Percentiles rank a stretch among this genome's conserved stretches.
Evolutionary conservation across 2,329 filamentous ascomycete genomes (phyloP).

Genomic region (Cladosporium austrohemisphaericum): DNA sequence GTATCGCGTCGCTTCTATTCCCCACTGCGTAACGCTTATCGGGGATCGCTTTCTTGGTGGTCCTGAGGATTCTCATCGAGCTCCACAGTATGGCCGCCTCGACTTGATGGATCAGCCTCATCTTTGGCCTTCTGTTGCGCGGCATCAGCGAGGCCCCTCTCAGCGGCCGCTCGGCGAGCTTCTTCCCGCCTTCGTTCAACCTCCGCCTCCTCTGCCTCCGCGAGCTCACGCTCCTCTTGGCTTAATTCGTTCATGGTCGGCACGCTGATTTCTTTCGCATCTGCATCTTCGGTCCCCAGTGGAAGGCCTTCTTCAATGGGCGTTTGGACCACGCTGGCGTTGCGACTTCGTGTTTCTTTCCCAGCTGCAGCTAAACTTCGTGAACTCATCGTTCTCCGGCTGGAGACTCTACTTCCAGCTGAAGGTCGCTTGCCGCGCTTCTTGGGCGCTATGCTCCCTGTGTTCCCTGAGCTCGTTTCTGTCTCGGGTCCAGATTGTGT

Average conservation of each 20-base stretch:
- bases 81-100: neutral
- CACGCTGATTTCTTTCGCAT: slow-evolving; percentile 31
- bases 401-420: slow-evolving; percentile 29
- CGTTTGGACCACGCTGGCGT: slow-evolving; percentile 19
- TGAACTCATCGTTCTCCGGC: slow-evolving; percentile 29
- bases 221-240: slow-evolving; percentile 54
- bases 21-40: neutral
- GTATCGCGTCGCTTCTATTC: neutral
- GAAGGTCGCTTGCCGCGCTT: slow-evolving; percentile 39
- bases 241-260: slow-evolving; percentile 54
- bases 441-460: slow-evolving; percentile 22
- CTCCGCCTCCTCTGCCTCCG: slow-evolving; percentile 53
- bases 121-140: neutral
- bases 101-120: neutral
- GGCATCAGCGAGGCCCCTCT: slow-evolving; percentile 47
- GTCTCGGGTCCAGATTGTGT: slow-evolving; percentile 53
- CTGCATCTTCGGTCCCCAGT: slow-evolving; percentile 17
- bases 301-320: slow-evolving; percentile 13
- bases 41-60: neutral
- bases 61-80: neutral
- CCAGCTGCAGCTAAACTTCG: neutral
- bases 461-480: slow-evolving; percentile 66
- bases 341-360: slow-evolving; percentile 20
- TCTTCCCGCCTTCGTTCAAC: slow-evolving; percentile 52
- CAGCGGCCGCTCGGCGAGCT: slow-evolving; percentile 53